Percentiles rank a stretch among this genome's conserved stretches.
These are phyloP conservation scores for Akanthomyces dipterigenus DNA, from an alignment of 2,329 filamentous ascomycete species.

Conservation along the genomic window DNA sequence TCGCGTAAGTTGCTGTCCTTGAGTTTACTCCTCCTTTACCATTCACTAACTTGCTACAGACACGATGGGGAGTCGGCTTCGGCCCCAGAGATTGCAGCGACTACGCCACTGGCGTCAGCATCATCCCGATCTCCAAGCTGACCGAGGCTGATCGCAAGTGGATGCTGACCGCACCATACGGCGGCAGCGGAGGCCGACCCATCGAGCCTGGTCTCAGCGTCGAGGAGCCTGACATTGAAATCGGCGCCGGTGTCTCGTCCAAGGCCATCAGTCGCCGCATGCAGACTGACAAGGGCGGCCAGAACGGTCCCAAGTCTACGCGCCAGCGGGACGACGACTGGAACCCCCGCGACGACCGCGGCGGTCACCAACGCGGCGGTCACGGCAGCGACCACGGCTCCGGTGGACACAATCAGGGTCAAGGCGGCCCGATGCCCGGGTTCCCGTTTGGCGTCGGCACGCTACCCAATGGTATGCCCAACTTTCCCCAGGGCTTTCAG, in stretches of 20 bases:
- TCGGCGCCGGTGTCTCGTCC: slow-evolving; percentile 91
- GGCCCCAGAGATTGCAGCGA: slow-evolving; percentile 96
- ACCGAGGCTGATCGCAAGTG: slow-evolving; percentile 97
- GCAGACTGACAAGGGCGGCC: slow-evolving; percentile 61
- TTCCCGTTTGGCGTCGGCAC: slow-evolving; percentile 33
- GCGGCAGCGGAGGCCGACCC: slow-evolving; percentile 76
- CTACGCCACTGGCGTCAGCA: slow-evolving; percentile 83
- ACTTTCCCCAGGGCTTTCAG: slow-evolving; percentile 32
- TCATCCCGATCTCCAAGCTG: slow-evolving; percentile 86
- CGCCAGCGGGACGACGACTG: slow-evolving; percentile 34
- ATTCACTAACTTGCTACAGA: slow-evolving; percentile 43
- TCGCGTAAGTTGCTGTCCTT: slow-evolving; percentile 45
- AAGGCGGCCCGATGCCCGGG: slow-evolving; percentile 17
- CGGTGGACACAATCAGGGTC: slow-evolving; percentile 13
- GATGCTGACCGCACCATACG: slow-evolving; percentile 90
- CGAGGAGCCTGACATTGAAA: slow-evolving; percentile 97
- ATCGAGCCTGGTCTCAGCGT: slow-evolving; percentile 82
- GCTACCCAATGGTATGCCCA: slow-evolving; percentile 33
- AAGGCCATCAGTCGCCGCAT: slow-evolving; percentile 71
- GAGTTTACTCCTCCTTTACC: not conserved
- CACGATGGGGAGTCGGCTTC: slow-evolving; percentile 95
- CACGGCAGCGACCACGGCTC: slow-evolving; percentile 19
- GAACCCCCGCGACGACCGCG: slow-evolving; percentile 3
- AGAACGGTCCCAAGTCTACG: slow-evolving; percentile 59
- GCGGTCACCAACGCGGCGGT: slow-evolving; percentile 21